These are phyloP conservation scores for Xylona heveae DNA, from an alignment of 495 filamentous ascomycete genomes.

Conservation along the genomic window DNA sequence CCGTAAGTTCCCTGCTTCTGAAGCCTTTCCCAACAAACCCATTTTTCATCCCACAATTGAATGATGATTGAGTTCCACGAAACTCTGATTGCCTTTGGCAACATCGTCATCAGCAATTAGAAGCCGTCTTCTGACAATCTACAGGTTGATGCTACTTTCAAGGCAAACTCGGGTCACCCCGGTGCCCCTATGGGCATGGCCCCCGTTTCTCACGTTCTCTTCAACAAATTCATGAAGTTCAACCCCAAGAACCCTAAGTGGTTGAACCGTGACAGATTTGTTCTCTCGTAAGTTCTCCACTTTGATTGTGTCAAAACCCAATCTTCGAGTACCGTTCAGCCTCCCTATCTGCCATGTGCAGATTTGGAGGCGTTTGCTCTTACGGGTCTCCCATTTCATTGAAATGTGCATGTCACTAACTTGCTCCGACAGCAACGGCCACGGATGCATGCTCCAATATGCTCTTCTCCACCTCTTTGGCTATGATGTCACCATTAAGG, in stretches of 20 bases:
- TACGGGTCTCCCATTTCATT: conserved; percentile 1
- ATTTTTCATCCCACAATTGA: neutral
- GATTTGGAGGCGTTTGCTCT: neutral
- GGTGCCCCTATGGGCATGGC: conserved; percentile 99
- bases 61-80: too few relatives aligned
- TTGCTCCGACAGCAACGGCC: conserved; percentile 53
- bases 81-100: too few relatives aligned
- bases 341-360: conserved; percentile 1
- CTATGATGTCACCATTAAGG: conserved; percentile 66
- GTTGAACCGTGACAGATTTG: conserved; percentile 93
- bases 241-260: conserved; percentile 98
- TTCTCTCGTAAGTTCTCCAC: conserved; percentile 69
- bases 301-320: conserved; percentile 4
- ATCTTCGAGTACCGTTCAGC: conserved; percentile 5
- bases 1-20: conserved; percentile 38
- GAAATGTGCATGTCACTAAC: conserved; percentile 5
- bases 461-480: conserved; percentile 92
- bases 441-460: conserved; percentile 99
- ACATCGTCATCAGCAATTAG: too few relatives aligned
- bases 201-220: conserved; percentile 90
- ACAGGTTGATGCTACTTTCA: conserved; percentile 91
- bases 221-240: conserved; percentile 97
- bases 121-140: conserved; percentile 1
- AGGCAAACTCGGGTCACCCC: conserved; percentile 94
- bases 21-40: neutral